phyloP scores from a whole-genome alignment of 495 filamentous ascomycete genomes.

The Rhypophila decipiens region DNA sequence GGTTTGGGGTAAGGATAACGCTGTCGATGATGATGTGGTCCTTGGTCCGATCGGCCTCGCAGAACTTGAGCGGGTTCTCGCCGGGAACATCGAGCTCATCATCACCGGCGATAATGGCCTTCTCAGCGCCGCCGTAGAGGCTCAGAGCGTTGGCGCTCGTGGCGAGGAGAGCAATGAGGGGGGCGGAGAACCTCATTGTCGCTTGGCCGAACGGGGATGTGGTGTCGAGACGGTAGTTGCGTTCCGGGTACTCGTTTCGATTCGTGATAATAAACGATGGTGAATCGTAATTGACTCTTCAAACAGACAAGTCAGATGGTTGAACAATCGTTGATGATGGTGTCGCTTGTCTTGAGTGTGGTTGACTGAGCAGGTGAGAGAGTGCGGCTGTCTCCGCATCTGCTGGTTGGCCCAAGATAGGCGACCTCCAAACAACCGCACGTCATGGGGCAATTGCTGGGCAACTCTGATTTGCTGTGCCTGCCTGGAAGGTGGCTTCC shows the following conservation, averaged over 20 bases:
- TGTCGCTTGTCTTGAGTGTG: neutral
- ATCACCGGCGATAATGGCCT: constrained; percentile 24
- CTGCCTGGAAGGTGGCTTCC: neutral
- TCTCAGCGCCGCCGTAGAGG: constrained; percentile 28
- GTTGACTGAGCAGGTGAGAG: neutral
- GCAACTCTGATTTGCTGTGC: neutral
- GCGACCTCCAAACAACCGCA: constrained; percentile 1
- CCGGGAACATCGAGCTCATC: constrained; percentile 56
- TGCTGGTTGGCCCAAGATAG: constrained; percentile 1
- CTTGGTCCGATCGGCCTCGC: constrained; percentile 52
- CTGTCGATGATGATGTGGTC: constrained; percentile 66
- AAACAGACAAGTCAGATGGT: neutral
- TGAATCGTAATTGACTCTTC: too few species aligned
- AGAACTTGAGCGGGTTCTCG: constrained; percentile 71
- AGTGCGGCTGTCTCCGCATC: neutral
- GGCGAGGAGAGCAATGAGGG: constrained; percentile 31
- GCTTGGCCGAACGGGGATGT: constrained; percentile 8
- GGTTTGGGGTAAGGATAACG: constrained; percentile 80
- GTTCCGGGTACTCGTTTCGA: too few species aligned
- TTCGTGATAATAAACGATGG: too few species aligned
- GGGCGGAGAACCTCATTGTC: constrained; percentile 38
- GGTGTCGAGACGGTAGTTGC: too few species aligned
- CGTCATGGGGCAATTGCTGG: constrained; percentile 7
- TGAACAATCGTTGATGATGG: neutral
- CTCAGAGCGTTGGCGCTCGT: constrained; percentile 33